Evolutionary conservation across 2,329 filamentous ascomycete species (phyloP).

Genomic region (Arthrobotrys iridis): DNA sequence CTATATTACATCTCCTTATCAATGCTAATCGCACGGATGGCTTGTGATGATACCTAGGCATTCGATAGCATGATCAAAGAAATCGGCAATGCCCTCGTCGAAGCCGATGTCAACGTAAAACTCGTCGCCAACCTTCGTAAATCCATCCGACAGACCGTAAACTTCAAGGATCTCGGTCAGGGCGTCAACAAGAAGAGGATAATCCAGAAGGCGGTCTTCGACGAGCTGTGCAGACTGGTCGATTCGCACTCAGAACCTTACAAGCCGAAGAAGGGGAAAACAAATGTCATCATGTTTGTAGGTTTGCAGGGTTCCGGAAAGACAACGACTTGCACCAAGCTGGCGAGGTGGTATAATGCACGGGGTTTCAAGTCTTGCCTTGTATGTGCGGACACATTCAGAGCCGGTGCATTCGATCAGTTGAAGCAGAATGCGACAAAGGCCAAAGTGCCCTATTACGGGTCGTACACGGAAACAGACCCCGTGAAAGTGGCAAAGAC

Average conservation of each 20-base stretch:
- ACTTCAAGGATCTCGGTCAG: slow-evolving; percentile 90
- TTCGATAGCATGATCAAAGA: slow-evolving; percentile 99
- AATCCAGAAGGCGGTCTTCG: slow-evolving; percentile 97
- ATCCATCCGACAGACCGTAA: slow-evolving; percentile 88
- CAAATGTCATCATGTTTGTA: slow-evolving; percentile 99
- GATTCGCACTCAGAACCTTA: slow-evolving; percentile 95
- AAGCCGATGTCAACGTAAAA: slow-evolving; percentile 96
- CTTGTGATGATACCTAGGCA: slow-evolving; percentile 68
- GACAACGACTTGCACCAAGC: slow-evolving; percentile 97
- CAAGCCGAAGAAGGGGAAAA: slow-evolving; percentile 94
- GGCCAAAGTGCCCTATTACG: slow-evolving; percentile 98
- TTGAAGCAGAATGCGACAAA: slow-evolving; percentile 99
- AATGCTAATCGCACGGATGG: slow-evolving; percentile 8
- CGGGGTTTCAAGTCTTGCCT: slow-evolving; percentile 91
- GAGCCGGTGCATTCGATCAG: slow-evolving; percentile 97
- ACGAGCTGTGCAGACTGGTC: slow-evolving; percentile 93
- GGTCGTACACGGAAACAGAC: slow-evolving; percentile 94
- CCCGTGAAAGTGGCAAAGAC: slow-evolving; percentile 92
- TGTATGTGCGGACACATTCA: slow-evolving; percentile 97
- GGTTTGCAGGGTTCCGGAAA: slow-evolving; percentile 97
- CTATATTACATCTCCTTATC: slow-evolving; percentile 17
- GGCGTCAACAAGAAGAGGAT: slow-evolving; percentile 98
- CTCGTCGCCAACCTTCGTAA: slow-evolving; percentile 91
- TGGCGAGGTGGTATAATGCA: slow-evolving; percentile 92
- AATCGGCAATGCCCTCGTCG: slow-evolving; percentile 92